Base-by-base conservation (phyloP, 192 early-diverging fungal species). In the Entomortierella beljakovae region DNA sequence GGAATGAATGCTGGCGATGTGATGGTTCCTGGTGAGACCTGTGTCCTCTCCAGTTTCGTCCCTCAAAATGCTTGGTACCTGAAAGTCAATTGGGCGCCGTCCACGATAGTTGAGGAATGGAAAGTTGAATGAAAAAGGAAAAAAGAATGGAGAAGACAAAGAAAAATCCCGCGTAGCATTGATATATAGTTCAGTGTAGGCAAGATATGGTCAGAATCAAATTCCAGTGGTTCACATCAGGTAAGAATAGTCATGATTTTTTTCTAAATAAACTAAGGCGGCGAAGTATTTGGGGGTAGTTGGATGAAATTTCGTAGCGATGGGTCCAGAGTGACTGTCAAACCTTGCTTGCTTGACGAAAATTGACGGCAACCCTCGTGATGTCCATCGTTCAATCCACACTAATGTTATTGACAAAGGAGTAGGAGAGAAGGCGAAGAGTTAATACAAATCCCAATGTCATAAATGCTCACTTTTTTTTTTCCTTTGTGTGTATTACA, bases 291-390 rank as follows among this genome's bases (percentile, higher is more conserved):
- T 22, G 37, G 43, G 20, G 40, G 29, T 25, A 28, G 68, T 49
- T 70, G 59, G 46, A 55, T 46, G 59, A 52, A 13, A 42, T 33
- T 48, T 49, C 28, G 57, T 61, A 59, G 50, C 22, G 71, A 49
- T 54, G 33, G 16, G 49, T 69, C 62, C 61, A 69, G 42, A 64
- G 61, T 61, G 75, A 70, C 68, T 69, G 68, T 70, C 67, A 79
- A 79, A 79, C 75, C 68, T 79, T 69, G 75, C 75, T 69, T 70
- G 68, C 71, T 66, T 66, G 64, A 52, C 64, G 48, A 66, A 57
- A 54, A 60, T 23, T 56, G 62, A 25, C 37, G 56, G 57, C 62
- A 64, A 40, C 38, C 53, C 49, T 73, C 56, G 6, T 20, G 46
- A 48, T 73, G 71, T 20, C 26, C 56, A 33, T 58, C 71, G 28